Percentiles rank a stretch among this genome's conserved stretches.
Conservation (phyloP, 306 rosid genomes). For the Rosa rugosa region DNA sequence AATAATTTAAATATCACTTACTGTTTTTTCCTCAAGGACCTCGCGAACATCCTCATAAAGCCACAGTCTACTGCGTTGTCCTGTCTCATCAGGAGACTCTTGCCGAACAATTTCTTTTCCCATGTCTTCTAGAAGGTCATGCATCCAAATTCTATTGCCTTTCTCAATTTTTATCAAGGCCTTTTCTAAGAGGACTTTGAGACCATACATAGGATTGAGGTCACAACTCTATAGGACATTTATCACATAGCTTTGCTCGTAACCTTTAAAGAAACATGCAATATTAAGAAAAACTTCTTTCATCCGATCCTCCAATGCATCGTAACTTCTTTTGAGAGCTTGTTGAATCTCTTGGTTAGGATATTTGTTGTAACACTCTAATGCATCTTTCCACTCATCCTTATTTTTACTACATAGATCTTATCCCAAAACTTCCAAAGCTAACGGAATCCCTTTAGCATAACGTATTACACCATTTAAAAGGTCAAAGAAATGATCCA, state of each 20-base stretch:
- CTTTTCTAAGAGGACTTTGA: background rate
- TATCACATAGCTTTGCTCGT: constrained; percentile 17
- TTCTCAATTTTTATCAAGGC: constrained; percentile 15
- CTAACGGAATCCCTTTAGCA: constrained; percentile 30
- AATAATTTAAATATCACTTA: background rate
- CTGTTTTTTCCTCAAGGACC: background rate
- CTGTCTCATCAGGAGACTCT: constrained; percentile 12
- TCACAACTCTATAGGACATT: constrained; percentile 34
- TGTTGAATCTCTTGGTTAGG: constrained; percentile 34
- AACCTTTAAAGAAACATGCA: constrained; percentile 41
- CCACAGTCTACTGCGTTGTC: constrained; percentile 32
- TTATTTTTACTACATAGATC: constrained; percentile 20
- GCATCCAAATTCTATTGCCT: constrained; percentile 21
- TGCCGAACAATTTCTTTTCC: constrained; percentile 34
- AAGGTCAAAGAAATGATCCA: background rate
- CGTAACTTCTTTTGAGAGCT: constrained; percentile 37
- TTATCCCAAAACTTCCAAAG: constrained; percentile 38
- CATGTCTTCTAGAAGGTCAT: constrained; percentile 41
- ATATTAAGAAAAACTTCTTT: constrained; percentile 35
- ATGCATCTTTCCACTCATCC: constrained; percentile 36
- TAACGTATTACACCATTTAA: background rate
- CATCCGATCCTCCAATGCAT: constrained; percentile 21
- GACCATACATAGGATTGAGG: background rate
- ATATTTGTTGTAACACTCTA: constrained; percentile 28
- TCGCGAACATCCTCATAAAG: constrained; percentile 26